phyloP scores from a whole-genome alignment of 2,329 filamentous ascomycete species.

The Penicillium sp. region DNA sequence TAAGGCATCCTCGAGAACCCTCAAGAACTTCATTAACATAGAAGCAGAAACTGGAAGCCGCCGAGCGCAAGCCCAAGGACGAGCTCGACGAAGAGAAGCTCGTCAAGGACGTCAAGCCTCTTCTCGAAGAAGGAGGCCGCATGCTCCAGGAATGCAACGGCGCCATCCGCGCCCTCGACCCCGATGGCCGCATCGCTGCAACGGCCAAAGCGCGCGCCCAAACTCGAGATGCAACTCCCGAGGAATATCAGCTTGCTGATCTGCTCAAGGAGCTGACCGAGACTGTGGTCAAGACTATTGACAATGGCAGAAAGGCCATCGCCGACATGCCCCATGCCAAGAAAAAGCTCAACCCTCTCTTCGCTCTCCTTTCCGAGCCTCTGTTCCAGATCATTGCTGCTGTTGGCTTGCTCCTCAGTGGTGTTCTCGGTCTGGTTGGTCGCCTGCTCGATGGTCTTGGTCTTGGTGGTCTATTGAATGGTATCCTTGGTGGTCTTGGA shows the following conservation, averaged over 20 bases:
- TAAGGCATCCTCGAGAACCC: constrained; percentile 37
- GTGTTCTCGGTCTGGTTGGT: constrained; percentile 80
- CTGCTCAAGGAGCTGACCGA: constrained; percentile 78
- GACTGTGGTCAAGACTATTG: constrained; percentile 75
- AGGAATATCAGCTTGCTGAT: constrained; percentile 81
- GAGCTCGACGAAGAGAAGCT: constrained; percentile 87
- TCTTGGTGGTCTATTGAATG: constrained; percentile 74
- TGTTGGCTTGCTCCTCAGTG: constrained; percentile 74
- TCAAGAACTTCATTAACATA: constrained; percentile 2
- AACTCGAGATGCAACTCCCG: constrained; percentile 69
- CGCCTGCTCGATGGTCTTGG: constrained; percentile 75
- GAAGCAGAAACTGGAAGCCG: constrained; percentile 66
- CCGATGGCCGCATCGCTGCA: constrained; percentile 77
- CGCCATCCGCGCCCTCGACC: constrained; percentile 79
- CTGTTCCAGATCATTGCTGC: constrained; percentile 89
- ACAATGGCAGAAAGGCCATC: constrained; percentile 82
- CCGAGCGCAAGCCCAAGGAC: constrained; percentile 74
- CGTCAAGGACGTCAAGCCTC: constrained; percentile 77
- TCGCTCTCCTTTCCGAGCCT: constrained; percentile 68
- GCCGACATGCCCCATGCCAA: constrained; percentile 90
- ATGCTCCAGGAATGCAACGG: constrained; percentile 85
- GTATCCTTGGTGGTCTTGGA: constrained; percentile 69
- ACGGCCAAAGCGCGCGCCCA: constrained; percentile 78
- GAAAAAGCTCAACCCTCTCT: constrained; percentile 89
- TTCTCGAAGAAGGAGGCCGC: constrained; percentile 78